Evolutionary conservation across 1,139 yeast species (phyloP).

Genomic region (Hanseniaspora uvarum): DNA sequence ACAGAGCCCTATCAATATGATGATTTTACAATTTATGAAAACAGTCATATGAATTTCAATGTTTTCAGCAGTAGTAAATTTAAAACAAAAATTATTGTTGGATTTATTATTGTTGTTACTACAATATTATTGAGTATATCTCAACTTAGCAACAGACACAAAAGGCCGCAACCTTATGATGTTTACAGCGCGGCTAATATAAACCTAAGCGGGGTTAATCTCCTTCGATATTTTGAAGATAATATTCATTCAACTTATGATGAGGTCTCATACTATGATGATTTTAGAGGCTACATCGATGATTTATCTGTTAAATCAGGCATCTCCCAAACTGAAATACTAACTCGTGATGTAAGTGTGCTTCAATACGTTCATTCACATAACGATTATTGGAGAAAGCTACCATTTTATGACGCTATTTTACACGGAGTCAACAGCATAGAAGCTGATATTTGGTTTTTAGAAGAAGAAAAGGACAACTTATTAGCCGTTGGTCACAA

Average conservation of each 20-base stretch:
- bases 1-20: not conserved
- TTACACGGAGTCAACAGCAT: conserved; percentile 49
- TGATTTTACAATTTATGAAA: not conserved
- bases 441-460: conserved; percentile 64
- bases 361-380: conserved; percentile 56
- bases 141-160: not conserved
- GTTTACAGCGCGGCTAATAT: not conserved
- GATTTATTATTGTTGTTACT: not conserved
- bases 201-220: conserved; percentile 1
- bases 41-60: not conserved
- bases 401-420: conserved; percentile 56
- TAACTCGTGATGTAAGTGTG: conserved; percentile 42
- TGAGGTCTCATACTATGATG: conserved; percentile 11
- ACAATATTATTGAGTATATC: not conserved
- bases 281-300: not conserved
- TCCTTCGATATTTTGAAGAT: conserved; percentile 11
- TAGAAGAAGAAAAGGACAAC: conserved; percentile 26
- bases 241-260: not conserved
- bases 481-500: conserved; percentile 62
- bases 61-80: not conserved
- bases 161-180: not conserved
- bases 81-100: not conserved
- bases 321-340: conserved; percentile 18
- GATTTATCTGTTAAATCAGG: not conserved
- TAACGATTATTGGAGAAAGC: conserved; percentile 61